Evolutionary conservation across 2,329 filamentous ascomycete species (phyloP), one percentile per base, ranked within the genome.

Genomic region (Xylariomycetidae sp.): DNA sequence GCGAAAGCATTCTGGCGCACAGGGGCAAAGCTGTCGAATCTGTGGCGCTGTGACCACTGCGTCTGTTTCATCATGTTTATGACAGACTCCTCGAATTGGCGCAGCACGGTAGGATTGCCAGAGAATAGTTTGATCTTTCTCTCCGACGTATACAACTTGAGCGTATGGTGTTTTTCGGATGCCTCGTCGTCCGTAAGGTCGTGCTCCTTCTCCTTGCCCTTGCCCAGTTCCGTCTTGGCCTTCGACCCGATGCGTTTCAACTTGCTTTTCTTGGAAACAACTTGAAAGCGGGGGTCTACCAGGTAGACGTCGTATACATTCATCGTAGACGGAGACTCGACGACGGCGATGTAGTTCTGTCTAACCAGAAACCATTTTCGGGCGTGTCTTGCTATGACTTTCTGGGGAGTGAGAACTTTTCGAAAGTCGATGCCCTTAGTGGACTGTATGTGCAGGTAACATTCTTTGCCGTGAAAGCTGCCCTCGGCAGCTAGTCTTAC

Each of bases 321-420:
- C 85, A 97, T 94, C 50, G 94, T 94, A 58, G 97, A 90, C 0
- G 92, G 92, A 0, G 92, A 96, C 56, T 97, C 90, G n/a, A 97
- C 89, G 48, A 90, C 96, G 27, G 95, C 90, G 39, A 98, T 82
- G 54, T 98, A 98, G 64, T 88, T 97, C 61, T 97, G 89, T 32
- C 92, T 75, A n/a, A 98, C 88, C 14, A 97, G 70, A 57, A 98
- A 98, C 92, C 92, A 98, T 59, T 96, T 96, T 13, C 88, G 87
- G 40, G 80, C 84, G 61, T 96, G 89, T 10, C 88, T 78, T 33
- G 80, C 79, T 53, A 88, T 85, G 42, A 95, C 74, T 50, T 88
- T 81, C 32, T 77, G 72, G 0, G 88, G 87, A 3, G 82, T 88
- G 54, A 92, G 69, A 20, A 89, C 82, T 45, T 82, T 82, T 41